Percentiles rank a stretch among this genome's conserved stretches.
phyloP scores from a whole-genome alignment of 1,284 basidiomycete species.

The Naganishia liquefaciens region DNA sequence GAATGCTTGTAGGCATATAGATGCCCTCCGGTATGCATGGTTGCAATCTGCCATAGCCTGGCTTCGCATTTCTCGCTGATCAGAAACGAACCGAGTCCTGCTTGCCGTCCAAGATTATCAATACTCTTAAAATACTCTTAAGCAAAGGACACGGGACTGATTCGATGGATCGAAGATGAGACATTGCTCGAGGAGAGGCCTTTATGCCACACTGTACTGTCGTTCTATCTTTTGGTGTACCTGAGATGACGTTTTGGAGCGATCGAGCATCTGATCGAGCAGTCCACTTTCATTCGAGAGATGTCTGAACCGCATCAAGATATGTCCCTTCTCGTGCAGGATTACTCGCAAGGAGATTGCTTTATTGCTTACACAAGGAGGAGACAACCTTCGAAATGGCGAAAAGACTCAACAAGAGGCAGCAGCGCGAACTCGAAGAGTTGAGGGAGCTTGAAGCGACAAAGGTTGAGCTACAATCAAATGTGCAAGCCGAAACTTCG shows the following conservation, averaged over 20 bases:
- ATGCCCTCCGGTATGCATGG: neutral
- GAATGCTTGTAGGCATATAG: neutral
- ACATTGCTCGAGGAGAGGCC: no score
- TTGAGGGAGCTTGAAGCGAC: conserved; percentile 49
- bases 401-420: conserved; percentile 68
- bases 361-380: neutral
- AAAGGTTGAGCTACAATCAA: conserved; percentile 36
- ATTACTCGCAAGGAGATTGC: no score
- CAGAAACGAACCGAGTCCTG: no score
- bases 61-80: no score
- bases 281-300: neutral
- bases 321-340: neutral
- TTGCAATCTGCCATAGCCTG: neutral
- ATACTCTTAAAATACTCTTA: no score
- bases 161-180: no score
- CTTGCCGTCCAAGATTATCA: no score
- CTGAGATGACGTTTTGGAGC: conserved; percentile 21
- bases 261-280: conserved; percentile 8
- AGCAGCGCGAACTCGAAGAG: conserved; percentile 79
- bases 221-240: no score
- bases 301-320: neutral
- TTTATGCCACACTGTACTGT: no score
- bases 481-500: conserved; percentile 43
- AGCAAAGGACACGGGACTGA: no score
- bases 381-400: conserved; percentile 45